Evolutionary conservation across 106 monocot species (phyloP).

Genomic region (Allium cepa): DNA sequence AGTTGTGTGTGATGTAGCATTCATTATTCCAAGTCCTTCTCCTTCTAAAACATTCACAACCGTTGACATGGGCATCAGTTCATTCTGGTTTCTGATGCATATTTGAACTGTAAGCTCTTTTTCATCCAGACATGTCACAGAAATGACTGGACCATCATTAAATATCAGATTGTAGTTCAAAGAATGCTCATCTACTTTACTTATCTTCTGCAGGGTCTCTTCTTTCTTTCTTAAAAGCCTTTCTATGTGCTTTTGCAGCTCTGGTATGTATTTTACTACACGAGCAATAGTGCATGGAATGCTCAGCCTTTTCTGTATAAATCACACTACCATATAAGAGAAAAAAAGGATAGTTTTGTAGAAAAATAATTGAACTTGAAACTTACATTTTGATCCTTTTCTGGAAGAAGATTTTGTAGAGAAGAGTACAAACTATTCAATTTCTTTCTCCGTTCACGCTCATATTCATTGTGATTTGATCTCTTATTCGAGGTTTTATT

Average conservation of each 20-base stretch:
- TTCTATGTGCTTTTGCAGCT: conserved; percentile 46
- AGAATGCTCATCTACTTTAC: background rate
- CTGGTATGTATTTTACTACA: conserved; percentile 70
- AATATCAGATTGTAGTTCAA: background rate
- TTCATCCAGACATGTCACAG: conserved; percentile 23
- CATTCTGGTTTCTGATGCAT: conserved; percentile 14
- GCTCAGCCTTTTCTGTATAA: conserved; percentile 57
- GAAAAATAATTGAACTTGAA: background rate
- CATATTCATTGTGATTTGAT: conserved; percentile 39
- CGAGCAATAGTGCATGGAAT: conserved; percentile 47
- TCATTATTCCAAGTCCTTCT: conserved; percentile 39
- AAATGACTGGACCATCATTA: conserved; percentile 17
- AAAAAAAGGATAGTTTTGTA: background rate
- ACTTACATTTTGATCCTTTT: conserved; percentile 20
- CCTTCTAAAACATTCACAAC: conserved; percentile 33
- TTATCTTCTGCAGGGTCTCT: conserved; percentile 13
- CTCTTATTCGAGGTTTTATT: conserved; percentile 9
- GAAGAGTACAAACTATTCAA: conserved; percentile 43
- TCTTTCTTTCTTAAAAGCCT: conserved; percentile 41
- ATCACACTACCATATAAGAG: background rate
- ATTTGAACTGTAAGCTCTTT: conserved; percentile 55
- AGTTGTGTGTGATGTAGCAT: conserved; percentile 28
- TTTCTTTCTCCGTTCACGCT: conserved; percentile 41
- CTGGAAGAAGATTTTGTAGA: conserved; percentile 31
- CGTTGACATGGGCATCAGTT: conserved; percentile 14